Evolutionary conservation across 495 filamentous ascomycete species (phyloP).

Genomic region (Trichoderma reesei): DNA sequence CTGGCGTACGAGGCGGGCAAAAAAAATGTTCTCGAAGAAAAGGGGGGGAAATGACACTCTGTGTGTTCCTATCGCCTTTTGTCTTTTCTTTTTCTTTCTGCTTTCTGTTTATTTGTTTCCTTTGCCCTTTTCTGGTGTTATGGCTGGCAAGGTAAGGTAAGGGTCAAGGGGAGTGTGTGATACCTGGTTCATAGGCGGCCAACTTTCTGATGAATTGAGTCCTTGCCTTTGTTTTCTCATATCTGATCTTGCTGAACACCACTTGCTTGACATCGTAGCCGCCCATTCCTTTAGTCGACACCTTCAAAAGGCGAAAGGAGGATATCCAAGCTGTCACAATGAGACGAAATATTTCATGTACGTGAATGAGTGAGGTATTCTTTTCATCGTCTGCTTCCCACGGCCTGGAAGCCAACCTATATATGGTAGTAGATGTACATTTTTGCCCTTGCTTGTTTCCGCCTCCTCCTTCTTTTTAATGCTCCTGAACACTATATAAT

Average conservation of each 20-base stretch:
- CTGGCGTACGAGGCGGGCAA: background rate
- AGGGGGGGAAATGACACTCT: too few relatives aligned
- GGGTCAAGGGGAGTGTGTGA: background rate
- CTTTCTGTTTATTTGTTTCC: background rate
- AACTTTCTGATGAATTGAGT: background rate
- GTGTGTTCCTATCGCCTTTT: too few relatives aligned
- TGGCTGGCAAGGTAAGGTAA: background rate
- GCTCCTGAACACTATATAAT: slow-evolving; percentile 1
- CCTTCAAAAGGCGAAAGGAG: too few relatives aligned
- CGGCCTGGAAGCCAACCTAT: background rate
- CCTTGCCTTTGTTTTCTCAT: too few relatives aligned
- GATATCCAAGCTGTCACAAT: background rate
- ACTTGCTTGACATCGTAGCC: too few relatives aligned
- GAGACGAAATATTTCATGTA: background rate
- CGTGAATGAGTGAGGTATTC: background rate
- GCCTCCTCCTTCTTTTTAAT: background rate
- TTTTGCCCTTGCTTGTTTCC: background rate
- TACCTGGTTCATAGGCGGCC: background rate
- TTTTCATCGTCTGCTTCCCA: background rate
- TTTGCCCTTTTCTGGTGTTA: background rate
- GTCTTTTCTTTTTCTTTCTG: background rate
- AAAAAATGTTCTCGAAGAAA: background rate
- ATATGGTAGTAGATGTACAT: slow-evolving; percentile 2
- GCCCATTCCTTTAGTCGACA: too few relatives aligned
- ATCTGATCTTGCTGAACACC: too few relatives aligned